Evolutionary conservation across 2,329 filamentous ascomycete genomes (phyloP).

Genomic region (Rachicladosporium sp.): DNA sequence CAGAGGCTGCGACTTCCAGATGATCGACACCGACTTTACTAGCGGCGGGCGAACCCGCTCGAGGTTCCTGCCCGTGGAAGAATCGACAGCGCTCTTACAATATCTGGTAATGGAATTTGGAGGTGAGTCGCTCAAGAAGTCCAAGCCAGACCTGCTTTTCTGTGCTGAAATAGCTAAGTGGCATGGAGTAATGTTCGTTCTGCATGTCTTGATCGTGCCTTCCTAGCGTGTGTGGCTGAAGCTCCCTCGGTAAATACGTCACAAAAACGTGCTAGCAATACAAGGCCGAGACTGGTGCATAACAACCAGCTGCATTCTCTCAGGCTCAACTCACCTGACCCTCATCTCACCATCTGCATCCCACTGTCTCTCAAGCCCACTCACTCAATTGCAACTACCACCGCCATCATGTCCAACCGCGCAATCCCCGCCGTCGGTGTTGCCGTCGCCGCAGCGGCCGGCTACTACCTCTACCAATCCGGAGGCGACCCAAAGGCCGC

Average conservation of each 20-base stretch:
- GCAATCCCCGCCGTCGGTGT: conserved; percentile 26
- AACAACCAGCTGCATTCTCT: too few relatives aligned
- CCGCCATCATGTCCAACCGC: conserved; percentile 9
- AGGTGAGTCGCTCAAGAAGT: too few relatives aligned
- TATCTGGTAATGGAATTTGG: too few relatives aligned
- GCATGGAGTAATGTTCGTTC: too few relatives aligned
- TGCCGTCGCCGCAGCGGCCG: conserved; percentile 53
- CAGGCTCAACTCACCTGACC: background rate
- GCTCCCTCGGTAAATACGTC: too few relatives aligned
- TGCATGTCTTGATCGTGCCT: too few relatives aligned
- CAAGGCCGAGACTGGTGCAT: too few relatives aligned
- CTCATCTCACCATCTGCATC: conserved; percentile 1
- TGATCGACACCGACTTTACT: background rate
- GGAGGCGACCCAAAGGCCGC: conserved; percentile 71
- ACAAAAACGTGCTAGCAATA: too few relatives aligned
- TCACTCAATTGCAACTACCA: conserved; percentile 2
- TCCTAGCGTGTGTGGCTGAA: too few relatives aligned
- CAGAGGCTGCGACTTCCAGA: too few relatives aligned
- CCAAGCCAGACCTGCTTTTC: too few relatives aligned
- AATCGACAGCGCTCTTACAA: background rate
- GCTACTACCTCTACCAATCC: conserved; percentile 84
- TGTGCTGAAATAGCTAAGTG: too few relatives aligned
- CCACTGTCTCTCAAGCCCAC: background rate
- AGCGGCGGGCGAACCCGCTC: background rate
- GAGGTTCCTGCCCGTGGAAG: background rate